Percentiles rank a stretch among this genome's conserved stretches.
Conservation (phyloP, 305 asterid species). For the Fraxinus ornus region DNA sequence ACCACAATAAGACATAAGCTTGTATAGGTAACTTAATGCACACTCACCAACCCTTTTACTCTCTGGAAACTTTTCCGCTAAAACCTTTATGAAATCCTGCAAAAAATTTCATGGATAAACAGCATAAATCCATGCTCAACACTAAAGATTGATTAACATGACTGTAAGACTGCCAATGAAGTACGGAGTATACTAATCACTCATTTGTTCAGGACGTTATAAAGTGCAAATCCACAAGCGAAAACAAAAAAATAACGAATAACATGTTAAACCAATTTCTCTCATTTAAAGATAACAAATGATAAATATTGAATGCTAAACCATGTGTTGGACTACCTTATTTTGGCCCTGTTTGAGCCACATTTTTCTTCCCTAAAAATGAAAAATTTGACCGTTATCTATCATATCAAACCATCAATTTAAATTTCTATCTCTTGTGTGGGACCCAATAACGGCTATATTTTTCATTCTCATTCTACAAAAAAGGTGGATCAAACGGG, state of each 20-base stretch:
- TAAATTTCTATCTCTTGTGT: too few species aligned
- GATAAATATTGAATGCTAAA: background rate
- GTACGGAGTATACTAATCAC: background rate
- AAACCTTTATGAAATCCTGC: slow-evolving; percentile 70
- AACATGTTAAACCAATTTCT: background rate
- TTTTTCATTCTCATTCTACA: too few species aligned
- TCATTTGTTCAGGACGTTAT: background rate
- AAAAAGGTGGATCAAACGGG: too few species aligned
- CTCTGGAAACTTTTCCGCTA: slow-evolving; percentile 71
- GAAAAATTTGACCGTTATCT: too few species aligned
- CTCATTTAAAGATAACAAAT: background rate
- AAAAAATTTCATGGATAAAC: slow-evolving; percentile 12
- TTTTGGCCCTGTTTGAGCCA: background rate
- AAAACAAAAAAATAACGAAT: background rate
- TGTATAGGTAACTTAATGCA: background rate
- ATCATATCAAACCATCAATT: too few species aligned
- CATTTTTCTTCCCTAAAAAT: too few species aligned
- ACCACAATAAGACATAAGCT: background rate
- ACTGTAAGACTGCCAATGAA: background rate
- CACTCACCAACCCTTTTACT: slow-evolving; percentile 97
- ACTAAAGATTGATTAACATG: background rate
- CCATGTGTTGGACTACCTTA: background rate
- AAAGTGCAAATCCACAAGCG: background rate
- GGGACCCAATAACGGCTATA: too few species aligned
- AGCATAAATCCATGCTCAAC: slow-evolving; percentile 16